Conservation (phyloP, 768 basidiomycete genomes). For the Artomyces pyxidatus region DNA sequence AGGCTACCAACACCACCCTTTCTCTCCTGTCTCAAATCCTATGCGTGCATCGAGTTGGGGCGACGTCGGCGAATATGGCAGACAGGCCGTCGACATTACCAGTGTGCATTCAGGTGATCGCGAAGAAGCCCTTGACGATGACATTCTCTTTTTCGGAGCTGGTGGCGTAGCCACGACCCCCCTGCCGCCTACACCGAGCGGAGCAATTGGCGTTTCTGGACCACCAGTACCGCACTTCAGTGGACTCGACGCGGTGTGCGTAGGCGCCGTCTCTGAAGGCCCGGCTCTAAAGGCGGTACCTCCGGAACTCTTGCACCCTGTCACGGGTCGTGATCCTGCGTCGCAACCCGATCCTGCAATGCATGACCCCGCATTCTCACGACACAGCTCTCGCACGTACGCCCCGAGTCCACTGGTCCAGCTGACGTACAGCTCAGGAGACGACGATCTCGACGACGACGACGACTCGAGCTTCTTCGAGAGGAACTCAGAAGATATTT, state of each 20-base stretch:
- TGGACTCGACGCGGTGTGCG: neutral
- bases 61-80: conserved; percentile 14
- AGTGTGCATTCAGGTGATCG: conserved; percentile 14
- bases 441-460: neutral
- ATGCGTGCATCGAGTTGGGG: conserved; percentile 18
- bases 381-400: conserved; percentile 1
- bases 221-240: neutral
- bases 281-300: neutral
- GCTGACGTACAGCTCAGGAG: conserved; percentile 11
- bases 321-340: conserved; percentile 1
- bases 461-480: conserved; percentile 16
- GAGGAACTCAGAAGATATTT: conserved; percentile 11
- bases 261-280: neutral
- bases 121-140: conserved; percentile 12
- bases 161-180: conserved; percentile 11
- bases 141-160: conserved; percentile 15
- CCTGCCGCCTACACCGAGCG: conserved; percentile 12
- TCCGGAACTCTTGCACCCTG: neutral
- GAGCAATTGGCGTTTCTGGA: conserved; percentile 7
- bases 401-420: conserved; percentile 9
- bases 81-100: conserved; percentile 2
- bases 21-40: neutral
- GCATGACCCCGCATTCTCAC: neutral
- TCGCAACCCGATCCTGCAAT: neutral
- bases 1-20: neutral